Evolutionary conservation across 106 monocot genomes (phyloP).

Genomic region (Dactylorhiza incarnata): DNA sequence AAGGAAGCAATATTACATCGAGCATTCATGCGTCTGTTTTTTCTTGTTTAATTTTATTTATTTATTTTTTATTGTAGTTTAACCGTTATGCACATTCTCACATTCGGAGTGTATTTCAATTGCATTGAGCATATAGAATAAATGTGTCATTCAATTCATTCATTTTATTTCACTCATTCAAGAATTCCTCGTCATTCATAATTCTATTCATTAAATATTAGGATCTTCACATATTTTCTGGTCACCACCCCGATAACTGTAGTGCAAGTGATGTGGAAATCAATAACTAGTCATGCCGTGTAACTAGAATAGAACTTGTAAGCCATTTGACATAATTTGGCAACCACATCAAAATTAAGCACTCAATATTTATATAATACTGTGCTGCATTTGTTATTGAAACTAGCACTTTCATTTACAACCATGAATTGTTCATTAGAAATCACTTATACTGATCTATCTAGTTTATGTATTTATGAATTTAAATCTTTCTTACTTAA

Average conservation of each 20-base stretch:
- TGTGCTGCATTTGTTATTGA: not conserved
- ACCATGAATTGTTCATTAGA: not conserved
- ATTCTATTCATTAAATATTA: not conserved
- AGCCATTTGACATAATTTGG: not conserved
- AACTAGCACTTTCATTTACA: not conserved
- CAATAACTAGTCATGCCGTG: not conserved
- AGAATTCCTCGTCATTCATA: not conserved
- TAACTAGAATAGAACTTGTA: not conserved
- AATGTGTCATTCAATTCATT: not conserved
- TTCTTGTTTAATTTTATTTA: not conserved
- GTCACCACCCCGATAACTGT: not conserved
- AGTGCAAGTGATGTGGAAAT: not conserved
- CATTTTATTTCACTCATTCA: not conserved
- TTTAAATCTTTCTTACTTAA: slow-evolving; percentile 10
- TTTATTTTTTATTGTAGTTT: not conserved
- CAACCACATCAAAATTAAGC: not conserved
- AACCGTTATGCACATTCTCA: not conserved
- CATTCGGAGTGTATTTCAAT: not conserved
- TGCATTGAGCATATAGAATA: not conserved
- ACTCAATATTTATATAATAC: not conserved
- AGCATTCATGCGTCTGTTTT: not conserved
- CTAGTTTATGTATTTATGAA: slow-evolving; percentile 1
- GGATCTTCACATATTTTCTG: not conserved
- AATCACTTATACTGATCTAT: not conserved
- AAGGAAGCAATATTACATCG: not conserved